Evolutionary conservation across 495 filamentous ascomycete species (phyloP).

Genomic region (Durotheca rogersii): DNA sequence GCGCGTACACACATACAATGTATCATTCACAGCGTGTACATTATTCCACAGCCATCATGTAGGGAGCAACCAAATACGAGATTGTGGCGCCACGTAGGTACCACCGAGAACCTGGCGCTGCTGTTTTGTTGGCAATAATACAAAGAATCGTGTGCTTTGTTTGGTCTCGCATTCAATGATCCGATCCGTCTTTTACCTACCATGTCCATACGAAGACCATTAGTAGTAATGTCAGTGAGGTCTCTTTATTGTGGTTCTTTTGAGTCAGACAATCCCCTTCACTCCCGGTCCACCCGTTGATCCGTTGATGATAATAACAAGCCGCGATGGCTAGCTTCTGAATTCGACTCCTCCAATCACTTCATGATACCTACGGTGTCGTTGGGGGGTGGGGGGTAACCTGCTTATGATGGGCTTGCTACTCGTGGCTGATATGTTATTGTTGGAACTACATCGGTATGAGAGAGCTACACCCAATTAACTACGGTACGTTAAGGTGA

Average conservation of each 20-base stretch:
- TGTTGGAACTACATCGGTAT: neutral
- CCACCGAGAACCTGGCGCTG: conserved; percentile 24
- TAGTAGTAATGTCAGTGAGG: conserved; percentile 8
- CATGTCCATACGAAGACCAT: conserved; percentile 9
- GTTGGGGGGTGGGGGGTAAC: conserved; percentile 24
- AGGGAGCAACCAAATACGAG: conserved; percentile 26
- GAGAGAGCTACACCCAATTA: too few relatives aligned
- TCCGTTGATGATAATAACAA: conserved; percentile 12
- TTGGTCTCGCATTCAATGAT: conserved; percentile 26
- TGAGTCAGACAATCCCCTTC: conserved; percentile 31
- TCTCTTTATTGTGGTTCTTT: conserved; percentile 18
- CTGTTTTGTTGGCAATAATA: conserved; percentile 26
- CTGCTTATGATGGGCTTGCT: conserved; percentile 15
- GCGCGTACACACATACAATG: conserved; percentile 7
- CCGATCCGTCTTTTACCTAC: conserved; percentile 15
- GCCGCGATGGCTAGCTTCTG: conserved; percentile 13
- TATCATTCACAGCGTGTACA: neutral
- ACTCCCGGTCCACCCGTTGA: conserved; percentile 3
- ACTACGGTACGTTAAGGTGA: conserved; percentile 28
- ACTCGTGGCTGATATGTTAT: conserved; percentile 3
- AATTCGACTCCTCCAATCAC: conserved; percentile 11
- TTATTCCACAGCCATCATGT: too few relatives aligned
- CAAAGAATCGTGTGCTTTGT: conserved; percentile 28
- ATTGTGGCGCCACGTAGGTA: conserved; percentile 15
- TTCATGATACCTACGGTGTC: conserved; percentile 10